Conservation (phyloP, 495 filamentous ascomycete genomes). For the Xylaria curta region DNA sequence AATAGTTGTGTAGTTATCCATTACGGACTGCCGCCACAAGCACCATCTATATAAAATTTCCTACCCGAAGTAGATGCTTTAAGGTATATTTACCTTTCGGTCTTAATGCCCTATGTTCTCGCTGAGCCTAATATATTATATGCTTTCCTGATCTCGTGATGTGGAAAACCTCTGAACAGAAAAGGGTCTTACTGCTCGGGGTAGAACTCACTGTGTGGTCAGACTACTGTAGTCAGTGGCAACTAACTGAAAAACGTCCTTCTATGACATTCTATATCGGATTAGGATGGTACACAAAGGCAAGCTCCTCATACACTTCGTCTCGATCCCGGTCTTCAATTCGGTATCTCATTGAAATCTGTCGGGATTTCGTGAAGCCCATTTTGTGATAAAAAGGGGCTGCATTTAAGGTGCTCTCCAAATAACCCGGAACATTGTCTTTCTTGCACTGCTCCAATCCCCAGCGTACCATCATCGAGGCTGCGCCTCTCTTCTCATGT, state of each 20-base stretch:
- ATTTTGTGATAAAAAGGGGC: slow-evolving; percentile 40
- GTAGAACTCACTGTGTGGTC: background rate
- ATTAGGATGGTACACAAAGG: slow-evolving; percentile 24
- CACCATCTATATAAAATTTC: no score
- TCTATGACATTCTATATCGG: background rate
- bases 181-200: no score
- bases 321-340: background rate
- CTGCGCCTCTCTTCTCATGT: slow-evolving; percentile 40
- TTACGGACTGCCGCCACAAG: no score
- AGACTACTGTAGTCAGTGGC: background rate
- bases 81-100: background rate
- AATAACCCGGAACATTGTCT: slow-evolving; percentile 36
- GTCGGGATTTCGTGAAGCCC: slow-evolving; percentile 27
- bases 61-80: background rate
- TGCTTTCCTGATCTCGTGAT: no score
- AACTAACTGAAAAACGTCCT: background rate
- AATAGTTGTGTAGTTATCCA: no score
- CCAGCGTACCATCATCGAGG: slow-evolving; percentile 41
- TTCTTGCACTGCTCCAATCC: slow-evolving; percentile 34
- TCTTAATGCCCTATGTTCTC: no score
- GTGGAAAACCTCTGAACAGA: no score
- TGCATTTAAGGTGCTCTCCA: slow-evolving; percentile 45
- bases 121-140: no score
- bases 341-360: background rate
- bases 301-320: slow-evolving; percentile 31